These are phyloP conservation scores for Nemania sp. DNA, from an alignment of 2,329 filamentous ascomycete genomes.

Conservation along the genomic window DNA sequence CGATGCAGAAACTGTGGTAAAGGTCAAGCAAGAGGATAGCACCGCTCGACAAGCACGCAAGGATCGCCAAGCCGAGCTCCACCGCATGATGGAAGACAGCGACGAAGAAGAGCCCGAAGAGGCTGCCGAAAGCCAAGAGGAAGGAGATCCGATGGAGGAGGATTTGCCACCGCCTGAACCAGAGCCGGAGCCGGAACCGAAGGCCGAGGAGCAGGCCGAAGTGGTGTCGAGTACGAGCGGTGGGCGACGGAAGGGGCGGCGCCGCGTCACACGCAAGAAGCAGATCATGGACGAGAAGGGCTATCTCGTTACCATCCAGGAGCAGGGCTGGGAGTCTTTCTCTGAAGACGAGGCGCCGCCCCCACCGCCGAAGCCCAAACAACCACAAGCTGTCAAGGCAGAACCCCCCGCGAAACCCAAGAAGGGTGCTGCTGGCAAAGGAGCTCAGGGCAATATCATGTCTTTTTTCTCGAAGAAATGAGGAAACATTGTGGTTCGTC, in stretches of 20 bases:
- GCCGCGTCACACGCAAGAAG: constrained; percentile 42
- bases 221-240: constrained; percentile 36
- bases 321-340: constrained; percentile 43
- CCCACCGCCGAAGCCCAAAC: constrained; percentile 31
- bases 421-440: constrained; percentile 35
- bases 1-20: constrained; percentile 35
- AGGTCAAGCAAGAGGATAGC: constrained; percentile 33
- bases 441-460: constrained; percentile 42
- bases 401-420: constrained; percentile 35
- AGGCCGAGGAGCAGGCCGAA: constrained; percentile 37
- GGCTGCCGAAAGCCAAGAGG: constrained; percentile 29
- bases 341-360: constrained; percentile 41
- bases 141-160: constrained; percentile 39
- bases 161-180: constrained; percentile 25
- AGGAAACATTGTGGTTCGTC: background rate
- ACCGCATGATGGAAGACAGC: constrained; percentile 44
- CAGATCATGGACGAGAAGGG: constrained; percentile 43
- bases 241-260: constrained; percentile 39
- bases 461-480: constrained; percentile 44
- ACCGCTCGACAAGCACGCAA: constrained; percentile 33
- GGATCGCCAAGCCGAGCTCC: constrained; percentile 39
- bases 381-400: constrained; percentile 23
- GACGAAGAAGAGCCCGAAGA: constrained; percentile 38
- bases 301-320: constrained; percentile 43
- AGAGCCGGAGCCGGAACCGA: constrained; percentile 31